These are phyloP conservation scores for Fusarium sp. DNA, from an alignment of 2,329 filamentous ascomycete genomes.

Conservation along the genomic window DNA sequence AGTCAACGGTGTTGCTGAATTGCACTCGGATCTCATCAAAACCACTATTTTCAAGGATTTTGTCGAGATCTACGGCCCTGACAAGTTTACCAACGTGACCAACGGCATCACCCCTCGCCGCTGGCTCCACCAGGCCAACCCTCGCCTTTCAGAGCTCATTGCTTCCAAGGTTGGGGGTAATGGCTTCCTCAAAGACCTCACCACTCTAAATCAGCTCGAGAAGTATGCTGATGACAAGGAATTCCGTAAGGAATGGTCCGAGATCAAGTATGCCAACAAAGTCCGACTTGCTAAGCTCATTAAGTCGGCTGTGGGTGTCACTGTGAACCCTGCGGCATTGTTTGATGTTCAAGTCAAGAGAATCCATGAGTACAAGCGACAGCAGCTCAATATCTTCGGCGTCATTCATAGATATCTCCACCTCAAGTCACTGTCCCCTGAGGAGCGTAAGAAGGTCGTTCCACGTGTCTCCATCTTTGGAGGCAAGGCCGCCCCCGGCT, in stretches of 20 bases:
- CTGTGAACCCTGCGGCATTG: conserved; percentile 84
- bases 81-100: conserved; percentile 99
- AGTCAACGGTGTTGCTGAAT: conserved; percentile 96
- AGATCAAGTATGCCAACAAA: conserved; percentile 98
- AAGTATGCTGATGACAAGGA: conserved; percentile 82
- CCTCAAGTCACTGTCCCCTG: conserved; percentile 84
- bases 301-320: conserved; percentile 79
- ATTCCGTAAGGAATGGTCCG: conserved; percentile 93
- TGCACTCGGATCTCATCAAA: conserved; percentile 97
- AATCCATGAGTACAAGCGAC: conserved; percentile 99
- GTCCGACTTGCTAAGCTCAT: conserved; percentile 91
- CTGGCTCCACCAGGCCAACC: conserved; percentile 98
- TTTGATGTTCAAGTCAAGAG: conserved; percentile 99
- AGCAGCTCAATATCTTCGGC: conserved; percentile 98
- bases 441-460: conserved; percentile 84
- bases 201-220: conserved; percentile 85
- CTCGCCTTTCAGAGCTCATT: conserved; percentile 88
- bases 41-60: conserved; percentile 99
- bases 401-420: conserved; percentile 93
- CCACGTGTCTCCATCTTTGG: conserved; percentile 96
- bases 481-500: conserved; percentile 95
- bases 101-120: conserved; percentile 96
- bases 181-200: conserved; percentile 90
- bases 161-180: conserved; percentile 85
- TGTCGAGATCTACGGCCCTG: conserved; percentile 89